Base-by-base conservation (phyloP, 1,284 basidiomycete species). In the Apiotrichum gracile region DNA sequence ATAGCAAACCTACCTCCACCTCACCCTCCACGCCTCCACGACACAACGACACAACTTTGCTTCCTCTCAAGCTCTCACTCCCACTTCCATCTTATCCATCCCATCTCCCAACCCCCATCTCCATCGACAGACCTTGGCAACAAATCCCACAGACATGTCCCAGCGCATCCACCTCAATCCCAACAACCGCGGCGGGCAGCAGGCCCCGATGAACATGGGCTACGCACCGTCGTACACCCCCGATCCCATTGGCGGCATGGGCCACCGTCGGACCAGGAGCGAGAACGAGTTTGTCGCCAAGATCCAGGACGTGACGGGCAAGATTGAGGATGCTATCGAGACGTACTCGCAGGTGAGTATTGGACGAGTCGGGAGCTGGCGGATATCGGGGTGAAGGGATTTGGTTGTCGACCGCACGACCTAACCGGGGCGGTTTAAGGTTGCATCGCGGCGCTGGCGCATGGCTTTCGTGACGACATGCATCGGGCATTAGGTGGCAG, bases 261-360 rank as follows among this genome's bases (percentile, higher is more conserved):
- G 42, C 13, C 34, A 37, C 31, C n/a, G 21, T n/a, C 21, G 33
- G 31, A 10, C 10, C 27, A 40, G 46, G 12, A 51, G 47, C 26
- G 61, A 87, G 5, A 87, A 91, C 66, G 85, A 87, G 74, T 83
- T 89, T 1, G 65, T 94, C 58, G 88, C 90, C 72, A 88, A 90
- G 77, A 77, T 96, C 58, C 84, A 88, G 64, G 81, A 82, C 13
- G 80, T 85, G 65, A 86, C 85, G 66, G 83, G 82, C 70, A 83
- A 86, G 73, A 82, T 91, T 55, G 96, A 99, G 78, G 96, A 99
- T 76, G 78, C 85, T 61, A 83, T 97, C 69, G 96, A 97, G 74
- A 85, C 87, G 61, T 87, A 89, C 77, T 85, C 91, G 8, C 91
- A 97, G 70, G 72, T 72, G 44, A 46, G 69, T 64, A 59, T 6